Conservation (phyloP, 768 basidiomycete species). For the Melanogaster broomeanus region DNA sequence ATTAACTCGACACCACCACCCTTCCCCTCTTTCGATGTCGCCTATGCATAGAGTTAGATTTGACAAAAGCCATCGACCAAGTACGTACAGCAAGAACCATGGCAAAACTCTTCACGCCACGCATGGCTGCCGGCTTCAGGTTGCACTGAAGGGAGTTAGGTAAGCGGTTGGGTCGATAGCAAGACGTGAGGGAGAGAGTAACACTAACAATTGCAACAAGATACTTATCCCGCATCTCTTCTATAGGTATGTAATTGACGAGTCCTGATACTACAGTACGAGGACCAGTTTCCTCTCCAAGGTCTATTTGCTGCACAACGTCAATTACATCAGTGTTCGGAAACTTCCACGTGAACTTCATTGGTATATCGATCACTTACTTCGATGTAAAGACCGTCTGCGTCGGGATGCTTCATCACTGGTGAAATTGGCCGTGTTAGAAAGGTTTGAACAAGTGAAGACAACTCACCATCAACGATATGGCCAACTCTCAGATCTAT, state of each 20-base stretch:
- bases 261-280: slow-evolving; percentile 96
- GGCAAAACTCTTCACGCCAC: slow-evolving; percentile 96
- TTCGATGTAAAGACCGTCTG: slow-evolving; percentile 97
- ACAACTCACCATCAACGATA: slow-evolving; percentile 79
- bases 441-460: not conserved
- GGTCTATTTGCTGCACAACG: slow-evolving; percentile 79
- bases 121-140: slow-evolving; percentile 94
- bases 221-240: slow-evolving; percentile 84
- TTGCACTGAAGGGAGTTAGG: slow-evolving; percentile 60
- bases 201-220: slow-evolving; percentile 77
- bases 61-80: not conserved
- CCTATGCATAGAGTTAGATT: slow-evolving; percentile 45
- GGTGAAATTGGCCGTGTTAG: slow-evolving; percentile 12
- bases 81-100: slow-evolving; percentile 89
- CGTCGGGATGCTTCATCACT: slow-evolving; percentile 97
- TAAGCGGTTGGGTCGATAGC: not conserved
- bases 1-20: slow-evolving; percentile 91
- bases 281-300: slow-evolving; percentile 93
- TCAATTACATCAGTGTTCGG: slow-evolving; percentile 25
- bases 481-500: slow-evolving; percentile 94
- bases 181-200: not conserved
- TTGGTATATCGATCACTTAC: slow-evolving; percentile 36
- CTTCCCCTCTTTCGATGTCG: slow-evolving; percentile 87
- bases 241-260: slow-evolving; percentile 95
- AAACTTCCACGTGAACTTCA: not conserved